Conservation (phyloP, 345 rosid species). For the Balakata baccata region DNA sequence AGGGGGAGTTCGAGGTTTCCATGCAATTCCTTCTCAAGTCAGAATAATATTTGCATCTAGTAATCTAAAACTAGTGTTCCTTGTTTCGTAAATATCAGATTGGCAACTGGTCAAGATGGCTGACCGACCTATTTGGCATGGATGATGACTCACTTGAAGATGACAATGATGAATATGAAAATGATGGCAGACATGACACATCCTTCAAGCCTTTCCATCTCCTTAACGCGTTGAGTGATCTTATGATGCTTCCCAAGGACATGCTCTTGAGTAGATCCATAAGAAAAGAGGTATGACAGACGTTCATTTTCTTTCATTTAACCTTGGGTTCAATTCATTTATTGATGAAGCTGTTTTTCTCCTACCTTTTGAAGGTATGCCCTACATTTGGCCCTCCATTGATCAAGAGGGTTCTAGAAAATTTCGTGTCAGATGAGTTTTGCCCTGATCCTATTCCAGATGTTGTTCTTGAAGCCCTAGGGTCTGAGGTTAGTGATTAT, state of each 20-base stretch:
- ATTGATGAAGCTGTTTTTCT: neutral
- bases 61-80: neutral
- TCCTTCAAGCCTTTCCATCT: slow-evolving; percentile 75
- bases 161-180: slow-evolving; percentile 36
- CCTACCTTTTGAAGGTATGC: slow-evolving; percentile 56
- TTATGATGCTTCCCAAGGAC: slow-evolving; percentile 99
- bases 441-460: slow-evolving; percentile 88
- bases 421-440: slow-evolving; percentile 79
- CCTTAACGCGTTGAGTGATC: slow-evolving; percentile 86
- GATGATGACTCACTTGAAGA: slow-evolving; percentile 49
- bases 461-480: slow-evolving; percentile 71
- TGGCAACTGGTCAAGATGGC: slow-evolving; percentile 98
- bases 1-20: neutral
- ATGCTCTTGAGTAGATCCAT: slow-evolving; percentile 65
- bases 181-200: slow-evolving; percentile 37
- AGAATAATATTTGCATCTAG: neutral
- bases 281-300: slow-evolving; percentile 67
- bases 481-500: slow-evolving; percentile 54
- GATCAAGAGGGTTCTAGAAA: slow-evolving; percentile 73
- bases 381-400: slow-evolving; percentile 69
- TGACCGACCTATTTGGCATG: slow-evolving; percentile 74
- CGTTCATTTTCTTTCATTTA: neutral
- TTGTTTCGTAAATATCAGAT: slow-evolving; percentile 45
- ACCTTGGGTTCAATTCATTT: neutral
- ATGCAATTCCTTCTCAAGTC: neutral